A percentile compares a stretch with the other conserved stretches of the same genome.
These are phyloP conservation scores for Auriculariales sp. DNA, from an alignment of 768 basidiomycete species.

Conservation along the genomic window DNA sequence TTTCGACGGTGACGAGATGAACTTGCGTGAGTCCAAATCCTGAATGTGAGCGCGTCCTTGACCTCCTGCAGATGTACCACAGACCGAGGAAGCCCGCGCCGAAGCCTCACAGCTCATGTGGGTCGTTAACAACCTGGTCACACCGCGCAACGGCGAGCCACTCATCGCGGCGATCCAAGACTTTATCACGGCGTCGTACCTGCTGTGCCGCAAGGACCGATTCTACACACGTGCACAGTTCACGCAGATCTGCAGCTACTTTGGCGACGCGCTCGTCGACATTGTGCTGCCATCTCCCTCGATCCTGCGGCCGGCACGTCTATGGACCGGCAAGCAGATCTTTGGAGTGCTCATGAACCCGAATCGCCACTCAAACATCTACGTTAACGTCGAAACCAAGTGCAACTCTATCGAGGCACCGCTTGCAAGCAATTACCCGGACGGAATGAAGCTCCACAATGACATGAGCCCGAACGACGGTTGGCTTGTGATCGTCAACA, in stretches of 20 bases:
- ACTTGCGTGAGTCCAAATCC: slow-evolving; percentile 55
- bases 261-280: slow-evolving; percentile 79
- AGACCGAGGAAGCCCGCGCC: slow-evolving; percentile 95
- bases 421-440: slow-evolving; percentile 42
- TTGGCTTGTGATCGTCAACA: slow-evolving; percentile 92
- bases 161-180: slow-evolving; percentile 99
- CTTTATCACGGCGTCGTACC: slow-evolving; percentile 96
- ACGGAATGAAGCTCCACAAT: slow-evolving; percentile 39
- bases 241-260: slow-evolving; percentile 90
- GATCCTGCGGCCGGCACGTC: slow-evolving; percentile 78
- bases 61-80: slow-evolving; percentile 67
- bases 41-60: slow-evolving; percentile 2
- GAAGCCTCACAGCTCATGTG: slow-evolving; percentile 97
- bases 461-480: slow-evolving; percentile 96
- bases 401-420: slow-evolving; percentile 83
- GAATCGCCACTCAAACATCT: slow-evolving; percentile 64
- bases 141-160: slow-evolving; percentile 95
- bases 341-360: slow-evolving; percentile 96
- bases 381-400: slow-evolving; percentile 92
- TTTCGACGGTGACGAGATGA: slow-evolving; percentile 99
- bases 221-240: slow-evolving; percentile 93
- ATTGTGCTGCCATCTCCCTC: slow-evolving; percentile 94
- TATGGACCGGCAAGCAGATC: slow-evolving; percentile 99
- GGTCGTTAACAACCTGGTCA: slow-evolving; percentile 92
- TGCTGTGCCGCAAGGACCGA: slow-evolving; percentile 81